Evolutionary conservation across 2,329 filamentous ascomycete species (phyloP).

Genomic region (Thelonectria blattea): DNA sequence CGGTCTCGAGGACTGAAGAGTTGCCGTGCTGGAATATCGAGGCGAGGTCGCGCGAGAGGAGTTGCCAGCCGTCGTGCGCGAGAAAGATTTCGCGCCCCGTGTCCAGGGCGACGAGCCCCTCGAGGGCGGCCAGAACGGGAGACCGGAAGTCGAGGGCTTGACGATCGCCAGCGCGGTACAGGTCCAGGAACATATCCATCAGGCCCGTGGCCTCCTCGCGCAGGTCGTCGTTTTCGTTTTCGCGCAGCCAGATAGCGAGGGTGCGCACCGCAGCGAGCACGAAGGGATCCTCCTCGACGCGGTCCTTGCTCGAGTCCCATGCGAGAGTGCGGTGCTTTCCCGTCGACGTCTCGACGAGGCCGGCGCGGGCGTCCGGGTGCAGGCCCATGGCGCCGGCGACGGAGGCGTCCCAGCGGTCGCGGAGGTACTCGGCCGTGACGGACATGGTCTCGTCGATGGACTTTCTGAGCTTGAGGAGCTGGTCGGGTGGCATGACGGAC

Average conservation of each 20-base stretch:
- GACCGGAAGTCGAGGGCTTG: conserved; percentile 59
- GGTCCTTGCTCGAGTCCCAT: conserved; percentile 63
- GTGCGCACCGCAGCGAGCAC: conserved; percentile 63
- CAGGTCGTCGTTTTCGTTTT: conserved; percentile 68
- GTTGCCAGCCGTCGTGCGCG: conserved; percentile 59
- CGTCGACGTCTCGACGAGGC: conserved; percentile 50
- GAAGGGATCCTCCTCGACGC: conserved; percentile 60
- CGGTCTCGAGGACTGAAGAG: conserved; percentile 32
- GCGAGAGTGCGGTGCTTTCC: conserved; percentile 57
- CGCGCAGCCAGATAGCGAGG: conserved; percentile 70
- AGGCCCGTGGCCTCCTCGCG: conserved; percentile 63
- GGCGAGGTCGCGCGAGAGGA: conserved; percentile 57
- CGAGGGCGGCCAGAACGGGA: conserved; percentile 63
- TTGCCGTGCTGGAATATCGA: conserved; percentile 45
- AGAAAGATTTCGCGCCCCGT: conserved; percentile 57
- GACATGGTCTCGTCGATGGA: conserved; percentile 68
- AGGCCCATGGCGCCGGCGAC: conserved; percentile 67
- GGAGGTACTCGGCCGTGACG: conserved; percentile 67
- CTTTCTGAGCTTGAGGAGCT: conserved; percentile 65
- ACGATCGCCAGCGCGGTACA: conserved; percentile 55
- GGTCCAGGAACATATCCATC: conserved; percentile 67
- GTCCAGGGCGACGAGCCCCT: conserved; percentile 59
- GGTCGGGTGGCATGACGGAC: conserved; percentile 60
- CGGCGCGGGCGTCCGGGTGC: conserved; percentile 60
- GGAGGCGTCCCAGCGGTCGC: conserved; percentile 73